Base-by-base conservation (phyloP, 1,284 basidiomycete species). In the Rugiboletus extremiorientalis region DNA sequence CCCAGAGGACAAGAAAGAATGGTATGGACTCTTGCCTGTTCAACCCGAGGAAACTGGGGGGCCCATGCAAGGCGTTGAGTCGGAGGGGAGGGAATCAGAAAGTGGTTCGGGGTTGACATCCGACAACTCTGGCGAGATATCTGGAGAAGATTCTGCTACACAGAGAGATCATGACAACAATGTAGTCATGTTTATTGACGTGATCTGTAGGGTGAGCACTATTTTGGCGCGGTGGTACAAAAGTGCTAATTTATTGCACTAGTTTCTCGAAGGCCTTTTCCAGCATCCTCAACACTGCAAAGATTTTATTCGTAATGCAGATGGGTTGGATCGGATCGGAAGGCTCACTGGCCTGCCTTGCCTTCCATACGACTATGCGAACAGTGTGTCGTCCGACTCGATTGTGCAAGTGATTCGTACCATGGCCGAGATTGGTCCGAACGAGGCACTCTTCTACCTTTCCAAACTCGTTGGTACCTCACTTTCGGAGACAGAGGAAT, bases 261-360 rank as follows among this genome's bases (percentile, higher is more conserved):
- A 95, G 91, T 94, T 96, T 68, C 79, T 98, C 54, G 94, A 96
- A 69, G 95, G 96, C 12, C 82, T 99, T 47, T 95, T 99, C 76
- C 94, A 96, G 66, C 95, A 92, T 68, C 86, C 80, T 36, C 87
- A 86, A 34, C 93, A 98, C 70, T 94, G 92, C 78, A 87, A 88
- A 60, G 96, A 98, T 63, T 98, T 99, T 72, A 85, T 98, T 61
- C 75, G 79, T 22, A 82, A 83, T 51, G 81, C 84, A 5, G 89
- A 92, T 57, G 92, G 94, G 16, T 79, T 98, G 20, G 81, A 86
- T 42, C 81, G 83, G 54, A 76, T 99, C 27, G 86, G 94, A 50
- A 81, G 82, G 58, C 79, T 98, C 30, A 91, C 94, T 50, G 83
- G 84, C 34, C 78, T 96, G 31, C 92, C 95, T 8, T 96, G 92